A percentile compares a stretch with the other conserved stretches of the same genome.
Evolutionary conservation across 768 basidiomycete species (phyloP).

Genomic region (Boletus subparvulus): DNA sequence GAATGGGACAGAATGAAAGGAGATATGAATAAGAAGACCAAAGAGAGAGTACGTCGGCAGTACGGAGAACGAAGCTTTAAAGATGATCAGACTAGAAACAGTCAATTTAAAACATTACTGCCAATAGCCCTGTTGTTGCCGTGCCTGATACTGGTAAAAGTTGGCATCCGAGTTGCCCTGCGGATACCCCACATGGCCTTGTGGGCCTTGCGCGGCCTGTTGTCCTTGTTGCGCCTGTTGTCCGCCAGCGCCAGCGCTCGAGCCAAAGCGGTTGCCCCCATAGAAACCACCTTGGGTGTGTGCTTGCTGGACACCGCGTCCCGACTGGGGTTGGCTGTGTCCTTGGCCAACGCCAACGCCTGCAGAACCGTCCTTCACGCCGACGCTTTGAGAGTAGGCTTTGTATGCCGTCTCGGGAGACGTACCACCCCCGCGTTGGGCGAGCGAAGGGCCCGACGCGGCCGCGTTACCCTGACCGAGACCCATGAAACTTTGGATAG

Average conservation of each 20-base stretch:
- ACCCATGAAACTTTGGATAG: slow-evolving; percentile 72
- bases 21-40: slow-evolving; percentile 9
- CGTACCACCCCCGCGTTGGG: slow-evolving; percentile 44
- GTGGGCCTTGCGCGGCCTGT: slow-evolving; percentile 33
- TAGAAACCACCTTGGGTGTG: slow-evolving; percentile 47
- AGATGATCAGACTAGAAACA: slow-evolving; percentile 4
- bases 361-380: slow-evolving; percentile 57
- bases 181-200: slow-evolving; percentile 50
- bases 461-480: slow-evolving; percentile 46
- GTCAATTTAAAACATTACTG: slow-evolving; percentile 31
- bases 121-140: slow-evolving; percentile 63
- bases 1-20: slow-evolving; percentile 1
- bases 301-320: slow-evolving; percentile 45
- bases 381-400: slow-evolving; percentile 56
- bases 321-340: slow-evolving; percentile 37
- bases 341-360: slow-evolving; percentile 42
- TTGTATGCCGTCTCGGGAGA: slow-evolving; percentile 78
- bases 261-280: slow-evolving; percentile 43
- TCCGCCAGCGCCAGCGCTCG: slow-evolving; percentile 39
- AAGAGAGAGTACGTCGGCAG: background rate
- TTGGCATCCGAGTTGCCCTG: slow-evolving; percentile 57
- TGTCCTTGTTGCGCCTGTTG: slow-evolving; percentile 53
- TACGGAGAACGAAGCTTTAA: background rate
- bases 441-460: slow-evolving; percentile 46
- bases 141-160: slow-evolving; percentile 72